Conservation (phyloP, 164 flowering plant species). For the Stephania japonica region DNA sequence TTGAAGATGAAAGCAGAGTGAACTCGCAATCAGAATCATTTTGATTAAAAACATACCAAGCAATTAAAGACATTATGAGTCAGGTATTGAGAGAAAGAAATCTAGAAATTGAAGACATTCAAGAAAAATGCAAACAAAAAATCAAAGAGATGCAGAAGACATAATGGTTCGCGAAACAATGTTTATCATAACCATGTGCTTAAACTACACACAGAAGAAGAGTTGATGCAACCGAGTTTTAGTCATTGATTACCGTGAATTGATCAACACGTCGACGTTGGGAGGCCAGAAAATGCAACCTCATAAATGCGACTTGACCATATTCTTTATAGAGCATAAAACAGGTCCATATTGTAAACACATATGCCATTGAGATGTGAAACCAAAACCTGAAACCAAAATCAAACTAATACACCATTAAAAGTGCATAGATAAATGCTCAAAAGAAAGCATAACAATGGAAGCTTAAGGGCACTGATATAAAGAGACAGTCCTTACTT, state of each 20-base stretch:
- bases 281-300: slow-evolving; percentile 73
- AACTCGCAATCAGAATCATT: too few species aligned
- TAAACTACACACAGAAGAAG: background rate
- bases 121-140: too few species aligned
- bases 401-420: background rate
- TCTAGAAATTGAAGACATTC: too few species aligned
- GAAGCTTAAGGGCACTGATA: background rate
- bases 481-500: slow-evolving; percentile 34
- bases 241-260: slow-evolving; percentile 61
- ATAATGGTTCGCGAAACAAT: too few species aligned
- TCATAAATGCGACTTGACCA: slow-evolving; percentile 67
- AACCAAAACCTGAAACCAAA: slow-evolving; percentile 57
- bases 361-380: slow-evolving; percentile 69
- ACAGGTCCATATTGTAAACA: slow-evolving; percentile 83
- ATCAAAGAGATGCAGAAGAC: too few species aligned
- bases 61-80: too few species aligned
- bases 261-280: slow-evolving; percentile 76
- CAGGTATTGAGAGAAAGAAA: too few species aligned
- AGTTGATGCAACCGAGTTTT: background rate
- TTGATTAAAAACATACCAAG: too few species aligned
- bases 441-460: background rate
- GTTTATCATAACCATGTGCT: background rate
- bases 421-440: background rate
- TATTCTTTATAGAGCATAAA: slow-evolving; percentile 83
- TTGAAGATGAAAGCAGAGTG: too few species aligned